Conservation (phyloP, 108 stramenopile species). For the Discostella stelligeroides region DNA sequence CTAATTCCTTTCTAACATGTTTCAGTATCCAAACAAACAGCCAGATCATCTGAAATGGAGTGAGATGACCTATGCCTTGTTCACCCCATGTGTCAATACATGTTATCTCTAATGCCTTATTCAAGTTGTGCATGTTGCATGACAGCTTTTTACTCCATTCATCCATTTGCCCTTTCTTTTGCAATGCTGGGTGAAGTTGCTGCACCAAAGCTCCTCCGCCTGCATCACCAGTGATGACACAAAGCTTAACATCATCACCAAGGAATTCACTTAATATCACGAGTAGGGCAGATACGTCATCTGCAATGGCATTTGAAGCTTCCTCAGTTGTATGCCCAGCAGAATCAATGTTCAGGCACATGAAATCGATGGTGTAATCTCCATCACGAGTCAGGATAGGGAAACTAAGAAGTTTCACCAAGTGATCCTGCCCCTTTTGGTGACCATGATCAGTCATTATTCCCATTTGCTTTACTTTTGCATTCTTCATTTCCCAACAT, state of each 20-base stretch:
- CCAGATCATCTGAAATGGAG: slow-evolving; percentile 3
- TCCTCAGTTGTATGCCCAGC: slow-evolving; percentile 13
- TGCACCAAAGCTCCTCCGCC: slow-evolving; percentile 21
- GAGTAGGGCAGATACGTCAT: not conserved
- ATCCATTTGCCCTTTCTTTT: not conserved
- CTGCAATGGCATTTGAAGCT: slow-evolving; percentile 10
- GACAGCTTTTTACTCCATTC: not conserved
- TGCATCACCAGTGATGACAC: slow-evolving; percentile 7
- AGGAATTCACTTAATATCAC: not conserved
- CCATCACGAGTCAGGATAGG: not conserved
- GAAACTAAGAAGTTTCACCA: slow-evolving; percentile 20
- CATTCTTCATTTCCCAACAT: not conserved
- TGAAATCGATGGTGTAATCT: not conserved
- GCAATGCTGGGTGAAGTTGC: not conserved
- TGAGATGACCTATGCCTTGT: not conserved
- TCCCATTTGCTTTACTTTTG: not conserved
- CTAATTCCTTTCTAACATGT: not conserved
- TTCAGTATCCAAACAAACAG: not conserved
- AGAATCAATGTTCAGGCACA: slow-evolving; percentile 12
- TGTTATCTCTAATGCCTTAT: not conserved
- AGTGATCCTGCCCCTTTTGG: slow-evolving; percentile 12
- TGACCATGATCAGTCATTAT: slow-evolving; percentile 23
- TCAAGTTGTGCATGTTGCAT: not conserved
- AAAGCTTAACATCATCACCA: not conserved
- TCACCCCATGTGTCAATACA: slow-evolving; percentile 1